Base-by-base conservation (phyloP, 2,329 filamentous ascomycete species). In the Sordariomycetes sp. region DNA sequence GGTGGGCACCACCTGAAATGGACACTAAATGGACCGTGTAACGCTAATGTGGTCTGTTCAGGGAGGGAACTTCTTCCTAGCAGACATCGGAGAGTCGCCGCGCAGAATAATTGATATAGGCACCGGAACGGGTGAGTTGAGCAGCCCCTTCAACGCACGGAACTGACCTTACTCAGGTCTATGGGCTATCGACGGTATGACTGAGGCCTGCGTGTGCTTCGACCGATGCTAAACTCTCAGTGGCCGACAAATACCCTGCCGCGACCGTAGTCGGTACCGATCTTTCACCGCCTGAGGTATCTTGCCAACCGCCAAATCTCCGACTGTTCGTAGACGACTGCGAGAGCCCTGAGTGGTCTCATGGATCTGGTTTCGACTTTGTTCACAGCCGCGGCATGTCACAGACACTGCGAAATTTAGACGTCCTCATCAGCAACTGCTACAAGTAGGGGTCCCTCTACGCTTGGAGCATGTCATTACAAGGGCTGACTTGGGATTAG, bases 291-390 rank as follows among this genome's bases (percentile, higher is more conserved):
- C 69, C 69, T 23, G 65, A 70, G 43, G 64, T 65, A 1, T 56
- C 60, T 26, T 66, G 64, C 61, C 50, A 75, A 9, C 72, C 72
- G 4, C 66, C 70, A 4, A 80, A 80, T 46, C 63, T 74, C n/a
- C 62, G 61, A 7, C 79, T 79, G 54, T 59, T 77, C 38, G 64
- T 82, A 8, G 57, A 59, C 18, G 72, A 70, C 32, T 53, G 60
- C 4, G 57, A 67, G 34, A 77, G 72, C 46, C 74, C 79, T 48
- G 44, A 33, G 8, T 37, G 37, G 18, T 20, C 21, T 11, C 9
- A 26, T 19, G 17, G 12, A 5, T 11, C n/a, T 16, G 25, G 25
- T 16, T 28, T 21, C 15, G 21, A 12, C 9, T 16, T 26, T 12
- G 8, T 25, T 16, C 21, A 17, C 18, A 10, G 10, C 15, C 29